Evolutionary conservation across 805 yeast species (phyloP), one percentile per base, ranked within the genome.

Genomic region (Saccharomycopsis malanga): DNA sequence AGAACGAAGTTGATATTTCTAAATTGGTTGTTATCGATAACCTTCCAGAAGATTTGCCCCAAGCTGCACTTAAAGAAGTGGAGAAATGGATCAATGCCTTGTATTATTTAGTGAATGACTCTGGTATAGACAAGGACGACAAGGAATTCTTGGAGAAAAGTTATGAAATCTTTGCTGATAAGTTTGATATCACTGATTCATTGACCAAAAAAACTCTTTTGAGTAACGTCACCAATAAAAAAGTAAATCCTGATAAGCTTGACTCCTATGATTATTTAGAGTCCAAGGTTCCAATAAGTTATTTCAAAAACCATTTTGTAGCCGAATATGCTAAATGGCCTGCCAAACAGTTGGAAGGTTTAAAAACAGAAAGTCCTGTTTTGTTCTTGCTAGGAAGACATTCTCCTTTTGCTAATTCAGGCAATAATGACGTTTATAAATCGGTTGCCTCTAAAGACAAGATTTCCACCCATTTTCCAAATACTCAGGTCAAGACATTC

Each of bases 401-500:
- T 1, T 48, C 53, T 1, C n/a, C 30, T 10, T 35, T 27, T 30
- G 10, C 29, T 23, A 17, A 6, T 3, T 34, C 15, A 18, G 36
- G 18, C 6, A 30, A 20, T 14, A 17, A 41, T n/a, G 29, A 20
- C 37, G 15, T 45, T 15, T 34, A 42, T 30, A 25, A 36, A 18
- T 37, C 34, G 23, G 22, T 37, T 9, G 34, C 21, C 18, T 42
- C 24, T 4, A 45, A 42, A 23, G 22, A 48, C n/a, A 51, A 48
- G 23, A 45, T 62, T 9, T 46, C 44, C 15, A 45, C 49, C 22
- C 43, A 44, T 4, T 67, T 61, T 45, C 63, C 64, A 1, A 57
- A 57, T n/a, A 48, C 50, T 14, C 34, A 30, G 17, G 51, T 66
- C 2, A 42, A 48, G 7, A 61, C 57, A 38, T 58, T 65, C 44